phyloP scores from a whole-genome alignment of 805 yeast species.

The Saccharomycopsis javanensis region DNA sequence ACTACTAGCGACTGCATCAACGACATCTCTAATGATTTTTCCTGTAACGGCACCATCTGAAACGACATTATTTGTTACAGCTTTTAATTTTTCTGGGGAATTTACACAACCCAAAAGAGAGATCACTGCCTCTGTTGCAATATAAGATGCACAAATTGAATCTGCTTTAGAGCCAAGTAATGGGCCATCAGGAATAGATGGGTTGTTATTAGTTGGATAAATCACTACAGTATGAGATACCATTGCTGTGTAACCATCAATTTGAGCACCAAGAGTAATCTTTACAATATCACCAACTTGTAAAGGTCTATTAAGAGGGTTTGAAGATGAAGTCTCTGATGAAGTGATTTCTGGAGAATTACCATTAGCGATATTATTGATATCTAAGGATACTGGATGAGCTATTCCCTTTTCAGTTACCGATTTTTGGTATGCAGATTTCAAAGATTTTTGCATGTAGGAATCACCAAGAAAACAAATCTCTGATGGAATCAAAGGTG shows the following conservation, averaged over 20 bases:
- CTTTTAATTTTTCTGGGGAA: constrained; percentile 59
- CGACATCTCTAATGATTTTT: constrained; percentile 56
- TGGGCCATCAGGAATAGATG: constrained; percentile 59
- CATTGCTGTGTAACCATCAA: constrained; percentile 90
- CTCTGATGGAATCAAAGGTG: constrained; percentile 48
- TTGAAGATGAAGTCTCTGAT: constrained; percentile 27
- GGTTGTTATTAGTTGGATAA: constrained; percentile 42
- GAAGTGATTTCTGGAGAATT: constrained; percentile 82
- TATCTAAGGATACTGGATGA: constrained; percentile 81
- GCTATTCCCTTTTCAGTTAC: constrained; percentile 88
- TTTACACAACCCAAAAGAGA: constrained; percentile 63
- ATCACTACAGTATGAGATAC: constrained; percentile 81
- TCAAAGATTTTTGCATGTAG: constrained; percentile 51
- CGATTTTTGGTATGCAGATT: constrained; percentile 47
- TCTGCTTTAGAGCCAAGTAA: constrained; percentile 79
- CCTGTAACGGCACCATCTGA: constrained; percentile 47
- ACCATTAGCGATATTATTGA: constrained; percentile 67
- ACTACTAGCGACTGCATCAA: constrained; percentile 76
- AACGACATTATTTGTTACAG: constrained; percentile 20
- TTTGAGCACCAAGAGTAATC: constrained; percentile 77
- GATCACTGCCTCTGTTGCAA: constrained; percentile 82
- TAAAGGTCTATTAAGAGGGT: constrained; percentile 29
- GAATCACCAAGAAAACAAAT: constrained; percentile 78
- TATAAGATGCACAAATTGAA: constrained; percentile 77
- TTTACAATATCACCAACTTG: constrained; percentile 79